Base-by-base conservation (phyloP, 768 basidiomycete species). In the Leucosporidium scottii region DNA sequence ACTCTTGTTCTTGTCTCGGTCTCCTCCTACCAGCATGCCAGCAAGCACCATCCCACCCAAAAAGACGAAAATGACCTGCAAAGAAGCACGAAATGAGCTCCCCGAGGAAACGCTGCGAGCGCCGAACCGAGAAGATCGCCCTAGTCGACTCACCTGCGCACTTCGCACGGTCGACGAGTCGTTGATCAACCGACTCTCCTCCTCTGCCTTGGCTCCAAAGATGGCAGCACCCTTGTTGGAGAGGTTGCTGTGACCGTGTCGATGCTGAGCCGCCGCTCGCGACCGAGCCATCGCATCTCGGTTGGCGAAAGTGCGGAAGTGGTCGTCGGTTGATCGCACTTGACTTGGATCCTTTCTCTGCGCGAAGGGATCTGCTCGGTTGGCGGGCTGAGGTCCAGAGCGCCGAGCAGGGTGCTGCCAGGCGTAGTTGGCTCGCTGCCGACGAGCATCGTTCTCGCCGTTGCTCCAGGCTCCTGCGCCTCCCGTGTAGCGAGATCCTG, bases 111-210 rank as follows among this genome's bases (percentile, higher is more conserved):
- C 39, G 39, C 39, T 8, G 39, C 39, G 39, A 44, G 15, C 39
- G 39, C 39, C 39, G 39, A 44, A 15, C 10, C 39, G 39, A 44
- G 39, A 44, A 44, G 39, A 44, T 44, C 8, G 39, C 39, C 39
- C 13, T 15, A 34, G n/a, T 44, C 39, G 8, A 17, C 39, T 44
- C 39, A 44, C 39, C 39, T 44, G 39, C 39, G 39, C 39, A 13
- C 39, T 44, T 44, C 39, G 39, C 39, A 44, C 15, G 8, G 39
- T 44, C 39, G 39, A 44, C 39, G 39, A 44, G 39, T 71, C 70
- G 58, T 72, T 72, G 61, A 72, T 72, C 61, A 72, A 44, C 54
- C 71, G n/a, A 47, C 70, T 71, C 62, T 71, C 70, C 55, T 72
- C 71, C 49, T 60, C 67, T 4, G 67, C 71, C 55, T 66, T 72